phyloP scores from a whole-genome alignment of 2,329 filamentous ascomycete species.

The Fusarium sambucinum region DNA sequence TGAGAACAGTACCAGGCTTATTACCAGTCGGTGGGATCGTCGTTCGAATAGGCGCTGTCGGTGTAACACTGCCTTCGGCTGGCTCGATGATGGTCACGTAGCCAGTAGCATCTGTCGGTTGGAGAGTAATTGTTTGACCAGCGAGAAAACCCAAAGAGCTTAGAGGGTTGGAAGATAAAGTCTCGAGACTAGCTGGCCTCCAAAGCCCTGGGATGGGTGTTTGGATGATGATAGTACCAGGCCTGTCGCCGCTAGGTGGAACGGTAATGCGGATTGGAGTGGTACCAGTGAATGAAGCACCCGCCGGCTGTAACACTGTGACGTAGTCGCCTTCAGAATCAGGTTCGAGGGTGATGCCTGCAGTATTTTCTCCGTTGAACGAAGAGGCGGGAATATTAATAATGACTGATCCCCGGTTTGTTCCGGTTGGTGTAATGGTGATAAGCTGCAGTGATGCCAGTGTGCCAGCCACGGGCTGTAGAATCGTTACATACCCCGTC shows the following conservation, averaged over 20 bases:
- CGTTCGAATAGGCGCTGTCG: constrained; percentile 32
- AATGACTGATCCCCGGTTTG: constrained; percentile 35
- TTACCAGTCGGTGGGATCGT: constrained; percentile 39
- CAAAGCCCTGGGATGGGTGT: constrained; percentile 16
- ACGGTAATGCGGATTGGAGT: constrained; percentile 25
- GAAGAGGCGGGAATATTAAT: constrained; percentile 29
- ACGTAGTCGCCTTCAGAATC: constrained; percentile 24
- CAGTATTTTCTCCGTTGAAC: neutral
- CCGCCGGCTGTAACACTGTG: constrained; percentile 33
- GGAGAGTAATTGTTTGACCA: constrained; percentile 32
- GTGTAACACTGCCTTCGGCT: constrained; percentile 10
- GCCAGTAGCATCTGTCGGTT: constrained; percentile 17
- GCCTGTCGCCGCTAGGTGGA: constrained; percentile 17
- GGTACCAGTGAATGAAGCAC: constrained; percentile 3
- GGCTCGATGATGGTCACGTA: constrained; percentile 43
- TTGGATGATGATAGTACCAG: constrained; percentile 42
- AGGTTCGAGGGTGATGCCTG: constrained; percentile 27
- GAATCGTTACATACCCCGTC: constrained; percentile 35
- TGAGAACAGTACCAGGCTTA: constrained; percentile 39
- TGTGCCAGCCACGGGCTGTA: constrained; percentile 23
- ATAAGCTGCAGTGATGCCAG: constrained; percentile 10
- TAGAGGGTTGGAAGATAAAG: neutral
- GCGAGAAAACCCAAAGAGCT: neutral
- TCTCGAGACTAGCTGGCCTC: neutral
- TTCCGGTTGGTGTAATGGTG: constrained; percentile 35